These are phyloP conservation scores for Suhomyces sp. DNA, from an alignment of 805 yeast species.

Conservation along the genomic window DNA sequence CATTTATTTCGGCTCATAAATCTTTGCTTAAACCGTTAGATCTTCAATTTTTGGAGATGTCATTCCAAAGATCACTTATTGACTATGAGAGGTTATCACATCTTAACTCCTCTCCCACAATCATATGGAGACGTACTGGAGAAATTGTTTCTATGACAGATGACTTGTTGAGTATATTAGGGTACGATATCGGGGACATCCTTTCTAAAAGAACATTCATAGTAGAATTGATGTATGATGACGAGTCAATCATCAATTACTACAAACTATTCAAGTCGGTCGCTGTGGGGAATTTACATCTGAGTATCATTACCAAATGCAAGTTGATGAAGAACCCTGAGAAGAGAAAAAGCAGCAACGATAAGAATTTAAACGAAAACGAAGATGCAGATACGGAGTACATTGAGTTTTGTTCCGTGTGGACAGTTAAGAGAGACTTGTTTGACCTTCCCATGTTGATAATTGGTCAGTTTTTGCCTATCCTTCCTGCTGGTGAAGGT, in stretches of 20 bases:
- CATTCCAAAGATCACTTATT: slow-evolving; percentile 43
- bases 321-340: slow-evolving; percentile 38
- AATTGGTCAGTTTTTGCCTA: slow-evolving; percentile 77
- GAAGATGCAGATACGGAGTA: slow-evolving; percentile 18
- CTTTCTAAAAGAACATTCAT: slow-evolving; percentile 63
- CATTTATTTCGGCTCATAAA: slow-evolving; percentile 74
- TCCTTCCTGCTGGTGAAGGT: slow-evolving; percentile 42
- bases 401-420: slow-evolving; percentile 71
- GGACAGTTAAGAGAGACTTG: slow-evolving; percentile 83
- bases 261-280: slow-evolving; percentile 68
- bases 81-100: slow-evolving; percentile 46
- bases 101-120: slow-evolving; percentile 72
- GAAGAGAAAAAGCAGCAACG: slow-evolving; percentile 4
- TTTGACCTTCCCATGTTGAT: slow-evolving; percentile 84
- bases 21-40: slow-evolving; percentile 67
- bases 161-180: slow-evolving; percentile 69
- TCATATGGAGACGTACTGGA: slow-evolving; percentile 84
- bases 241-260: slow-evolving; percentile 67
- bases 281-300: slow-evolving; percentile 66
- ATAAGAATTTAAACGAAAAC: slow-evolving; percentile 10
- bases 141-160: slow-evolving; percentile 78
- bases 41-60: slow-evolving; percentile 50
- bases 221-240: slow-evolving; percentile 77
- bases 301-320: slow-evolving; percentile 52
- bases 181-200: slow-evolving; percentile 57